phyloP scores from a whole-genome alignment of 345 rosid genomes.

The Abelmoschus esculentus region DNA sequence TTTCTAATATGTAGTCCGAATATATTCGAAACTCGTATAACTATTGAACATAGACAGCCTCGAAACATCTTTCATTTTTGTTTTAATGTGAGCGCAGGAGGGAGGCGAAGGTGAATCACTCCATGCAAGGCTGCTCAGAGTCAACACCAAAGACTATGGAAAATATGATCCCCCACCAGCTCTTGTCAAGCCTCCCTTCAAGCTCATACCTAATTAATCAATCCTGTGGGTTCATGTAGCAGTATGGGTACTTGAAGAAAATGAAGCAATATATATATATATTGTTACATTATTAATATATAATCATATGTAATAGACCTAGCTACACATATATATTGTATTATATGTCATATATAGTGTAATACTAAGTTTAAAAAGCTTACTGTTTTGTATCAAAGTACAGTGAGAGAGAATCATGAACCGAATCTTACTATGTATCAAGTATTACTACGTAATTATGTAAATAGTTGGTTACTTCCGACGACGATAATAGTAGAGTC shows the following conservation, averaged over 20 bases:
- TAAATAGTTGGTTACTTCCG: too few relatives aligned
- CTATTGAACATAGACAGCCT: neutral
- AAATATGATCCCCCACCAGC: constrained; percentile 58
- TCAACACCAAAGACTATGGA: constrained; percentile 66
- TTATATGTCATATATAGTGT: neutral
- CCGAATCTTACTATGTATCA: neutral
- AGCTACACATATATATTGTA: neutral
- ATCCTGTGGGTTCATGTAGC: neutral
- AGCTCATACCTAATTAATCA: constrained; percentile 65
- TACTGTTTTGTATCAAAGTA: neutral
- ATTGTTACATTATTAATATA: neutral
- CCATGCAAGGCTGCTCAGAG: constrained; percentile 59
- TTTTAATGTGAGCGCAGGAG: neutral
- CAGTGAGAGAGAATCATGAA: neutral
- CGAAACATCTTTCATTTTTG: too few relatives aligned
- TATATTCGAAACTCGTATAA: too few relatives aligned
- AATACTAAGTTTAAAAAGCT: neutral
- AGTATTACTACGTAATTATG: neutral
- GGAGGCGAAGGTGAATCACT: constrained; percentile 20
- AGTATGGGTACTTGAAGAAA: neutral
- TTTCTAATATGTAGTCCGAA: neutral
- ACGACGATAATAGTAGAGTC: too few relatives aligned
- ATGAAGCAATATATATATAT: neutral
- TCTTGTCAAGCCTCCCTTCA: constrained; percentile 79
- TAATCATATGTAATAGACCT: neutral